Conservation (phyloP, 2,329 filamentous ascomycete genomes). For the Talaromyces sp. region DNA sequence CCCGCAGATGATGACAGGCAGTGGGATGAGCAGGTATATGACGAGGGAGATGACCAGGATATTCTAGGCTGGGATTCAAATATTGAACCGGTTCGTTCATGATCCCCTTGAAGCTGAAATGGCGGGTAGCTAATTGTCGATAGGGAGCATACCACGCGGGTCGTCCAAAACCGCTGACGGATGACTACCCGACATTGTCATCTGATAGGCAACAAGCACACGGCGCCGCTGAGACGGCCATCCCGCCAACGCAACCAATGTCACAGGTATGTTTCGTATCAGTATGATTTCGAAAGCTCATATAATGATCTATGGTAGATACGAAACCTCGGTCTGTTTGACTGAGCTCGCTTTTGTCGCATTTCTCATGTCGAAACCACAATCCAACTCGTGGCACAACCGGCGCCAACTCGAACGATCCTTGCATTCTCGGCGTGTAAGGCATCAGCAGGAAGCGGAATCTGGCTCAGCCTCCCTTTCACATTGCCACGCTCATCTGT, state of each 20-base stretch:
- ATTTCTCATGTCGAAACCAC: constrained; percentile 27
- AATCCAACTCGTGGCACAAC: constrained; percentile 87
- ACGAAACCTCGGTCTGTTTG: constrained; percentile 42
- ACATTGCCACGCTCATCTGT: constrained; percentile 62
- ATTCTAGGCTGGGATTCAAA: constrained; percentile 61
- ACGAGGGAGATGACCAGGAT: constrained; percentile 52
- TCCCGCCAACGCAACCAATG: constrained; percentile 49
- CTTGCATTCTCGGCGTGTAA: constrained; percentile 37
- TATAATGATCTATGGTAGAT: constrained; percentile 29
- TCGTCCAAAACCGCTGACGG: constrained; percentile 13
- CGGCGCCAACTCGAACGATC: constrained; percentile 68
- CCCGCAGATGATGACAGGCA: constrained; percentile 57
- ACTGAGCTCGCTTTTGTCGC: constrained; percentile 27
- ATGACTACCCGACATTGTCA: constrained; percentile 11
- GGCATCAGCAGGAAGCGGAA: constrained; percentile 55
- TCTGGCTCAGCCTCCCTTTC: constrained; percentile 63
- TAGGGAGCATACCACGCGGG: constrained; percentile 18
- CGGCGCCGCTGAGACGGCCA: constrained; percentile 34
- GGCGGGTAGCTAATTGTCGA: constrained; percentile 4
- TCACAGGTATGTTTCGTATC: constrained; percentile 40
- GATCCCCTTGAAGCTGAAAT: no score
- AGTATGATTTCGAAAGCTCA: not conserved
- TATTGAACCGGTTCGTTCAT: constrained; percentile 44
- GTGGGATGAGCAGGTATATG: constrained; percentile 57
- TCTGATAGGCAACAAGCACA: constrained; percentile 17